phyloP scores from a whole-genome alignment of 768 basidiomycete genomes.

The Xanthoconium purpureum region DNA sequence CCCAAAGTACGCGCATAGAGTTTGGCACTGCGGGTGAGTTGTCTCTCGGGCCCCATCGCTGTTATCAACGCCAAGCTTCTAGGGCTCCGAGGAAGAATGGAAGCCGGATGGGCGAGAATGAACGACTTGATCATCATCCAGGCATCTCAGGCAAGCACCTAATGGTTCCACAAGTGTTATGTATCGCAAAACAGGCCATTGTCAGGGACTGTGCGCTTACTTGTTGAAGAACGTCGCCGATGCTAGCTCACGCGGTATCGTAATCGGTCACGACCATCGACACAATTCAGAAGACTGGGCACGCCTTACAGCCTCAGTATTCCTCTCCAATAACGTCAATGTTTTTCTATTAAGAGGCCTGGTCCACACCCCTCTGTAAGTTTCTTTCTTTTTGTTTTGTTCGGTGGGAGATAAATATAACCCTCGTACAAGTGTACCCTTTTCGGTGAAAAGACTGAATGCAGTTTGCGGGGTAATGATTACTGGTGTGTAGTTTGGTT shows the following conservation, averaged over 20 bases:
- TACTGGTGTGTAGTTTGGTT: constrained; percentile 53
- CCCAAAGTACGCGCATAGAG: constrained; percentile 62
- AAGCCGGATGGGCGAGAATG: constrained; percentile 89
- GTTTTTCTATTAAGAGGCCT: constrained; percentile 67
- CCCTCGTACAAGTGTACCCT: constrained; percentile 63
- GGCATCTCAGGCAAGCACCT: constrained; percentile 61
- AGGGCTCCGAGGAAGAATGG: constrained; percentile 79
- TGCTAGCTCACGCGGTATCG: constrained; percentile 62
- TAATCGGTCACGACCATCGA: constrained; percentile 86
- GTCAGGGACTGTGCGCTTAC: constrained; percentile 75
- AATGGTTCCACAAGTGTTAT: not conserved
- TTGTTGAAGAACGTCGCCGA: constrained; percentile 49
- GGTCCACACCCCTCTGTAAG: constrained; percentile 79
- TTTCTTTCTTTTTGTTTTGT: not conserved
- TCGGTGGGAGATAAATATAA: not conserved
- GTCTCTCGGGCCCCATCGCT: not conserved
- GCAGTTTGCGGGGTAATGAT: constrained; percentile 90
- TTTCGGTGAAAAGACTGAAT: constrained; percentile 58
- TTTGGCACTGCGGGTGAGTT: constrained; percentile 82
- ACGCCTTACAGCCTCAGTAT: constrained; percentile 66
- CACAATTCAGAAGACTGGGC: constrained; percentile 80
- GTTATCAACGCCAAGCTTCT: constrained; percentile 22
- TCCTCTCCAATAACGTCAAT: constrained; percentile 60
- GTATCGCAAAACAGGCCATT: not conserved
- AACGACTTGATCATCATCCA: constrained; percentile 84